Base-by-base conservation (phyloP, 192 early-diverging fungal genomes). In the Backusella sp. region DNA sequence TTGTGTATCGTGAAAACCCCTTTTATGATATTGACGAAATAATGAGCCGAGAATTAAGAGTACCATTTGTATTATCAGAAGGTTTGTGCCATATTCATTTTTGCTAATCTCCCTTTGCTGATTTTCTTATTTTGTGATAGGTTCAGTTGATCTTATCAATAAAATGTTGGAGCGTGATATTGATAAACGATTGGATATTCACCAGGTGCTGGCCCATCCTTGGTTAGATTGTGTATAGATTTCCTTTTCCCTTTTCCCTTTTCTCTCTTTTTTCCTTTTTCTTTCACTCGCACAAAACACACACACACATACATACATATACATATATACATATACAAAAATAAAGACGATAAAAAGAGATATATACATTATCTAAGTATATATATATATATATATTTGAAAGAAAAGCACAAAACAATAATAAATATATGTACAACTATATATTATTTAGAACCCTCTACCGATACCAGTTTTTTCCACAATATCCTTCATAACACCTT, bases 121-220 rank as follows among this genome's bases (percentile, higher is more conserved):
- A 36, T 21, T 23, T 36, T 44, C 41, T 30, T 59, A 59, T 59
- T 39, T 41, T 41, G 21, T 41, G n/a, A 30, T 74, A 88, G 87
- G 82, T 19, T 88, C 88, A 23, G 78, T 88, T 73, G 88, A 85
- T 65, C 72, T 95, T 53, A 86, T 97, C 53, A 86, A 86, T 73
- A 75, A 82, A 79, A 93, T 96, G 91, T 82, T 98, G 81, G 77
- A 88, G 34, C 86, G 91, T 12, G 91, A 96, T 80, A 83, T 90
- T 35, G 81, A 84, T 21, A 86, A 85, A 30, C 88, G 97, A 41
- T 88, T 93, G 6, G 92, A 90, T 37, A 95, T 96, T 62, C 89
- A 92, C 23, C 88, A 91, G 49, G 92, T 97, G 19, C 75, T 93
- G 73, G 80, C 79, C 39, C 91, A 95, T 79, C 84, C 88, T 69